Evolutionary conservation across 306 rosid species (phyloP).

Genomic region (Sicyos baderoa): DNA sequence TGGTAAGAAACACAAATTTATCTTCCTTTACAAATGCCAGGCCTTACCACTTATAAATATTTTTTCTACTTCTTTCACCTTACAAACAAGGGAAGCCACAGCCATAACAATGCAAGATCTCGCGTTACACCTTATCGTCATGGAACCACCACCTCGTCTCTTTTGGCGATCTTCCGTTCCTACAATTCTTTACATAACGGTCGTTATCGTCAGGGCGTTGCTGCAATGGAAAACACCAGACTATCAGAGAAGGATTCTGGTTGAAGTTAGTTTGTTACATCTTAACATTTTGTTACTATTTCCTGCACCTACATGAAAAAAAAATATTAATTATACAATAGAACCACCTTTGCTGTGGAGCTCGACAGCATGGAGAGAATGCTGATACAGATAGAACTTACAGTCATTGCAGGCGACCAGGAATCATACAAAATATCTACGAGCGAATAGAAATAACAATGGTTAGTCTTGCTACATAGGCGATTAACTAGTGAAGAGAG

Average conservation of each 20-base stretch:
- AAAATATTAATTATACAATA: background rate
- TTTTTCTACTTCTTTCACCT: conserved; percentile 33
- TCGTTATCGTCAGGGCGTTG: conserved; percentile 99
- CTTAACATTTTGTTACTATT: background rate
- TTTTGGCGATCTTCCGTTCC: conserved; percentile 96
- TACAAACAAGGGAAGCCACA: conserved; percentile 37
- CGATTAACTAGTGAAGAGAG: too few species aligned
- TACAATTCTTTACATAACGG: conserved; percentile 96
- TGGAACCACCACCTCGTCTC: conserved; percentile 99
- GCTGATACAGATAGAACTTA: conserved; percentile 98
- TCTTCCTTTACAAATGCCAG: conserved; percentile 67
- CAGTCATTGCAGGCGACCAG: conserved; percentile 99
- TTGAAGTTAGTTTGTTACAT: background rate
- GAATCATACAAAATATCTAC: conserved; percentile 99
- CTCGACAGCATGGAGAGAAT: conserved; percentile 99
- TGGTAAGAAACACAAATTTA: conserved; percentile 24
- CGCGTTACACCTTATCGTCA: conserved; percentile 72
- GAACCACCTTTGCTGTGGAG: conserved; percentile 71
- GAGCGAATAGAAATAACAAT: conserved; percentile 18
- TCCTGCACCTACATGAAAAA: conserved; percentile 1
- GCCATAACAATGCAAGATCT: conserved; percentile 20
- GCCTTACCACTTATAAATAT: conserved; percentile 38
- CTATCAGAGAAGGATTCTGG: background rate
- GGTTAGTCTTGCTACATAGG: conserved; percentile 23
- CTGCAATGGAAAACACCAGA: conserved; percentile 45